Evolutionary conservation across 768 basidiomycete genomes (phyloP), one percentile per base, ranked within the genome.

Genomic region (Paxillus rubicundulus): DNA sequence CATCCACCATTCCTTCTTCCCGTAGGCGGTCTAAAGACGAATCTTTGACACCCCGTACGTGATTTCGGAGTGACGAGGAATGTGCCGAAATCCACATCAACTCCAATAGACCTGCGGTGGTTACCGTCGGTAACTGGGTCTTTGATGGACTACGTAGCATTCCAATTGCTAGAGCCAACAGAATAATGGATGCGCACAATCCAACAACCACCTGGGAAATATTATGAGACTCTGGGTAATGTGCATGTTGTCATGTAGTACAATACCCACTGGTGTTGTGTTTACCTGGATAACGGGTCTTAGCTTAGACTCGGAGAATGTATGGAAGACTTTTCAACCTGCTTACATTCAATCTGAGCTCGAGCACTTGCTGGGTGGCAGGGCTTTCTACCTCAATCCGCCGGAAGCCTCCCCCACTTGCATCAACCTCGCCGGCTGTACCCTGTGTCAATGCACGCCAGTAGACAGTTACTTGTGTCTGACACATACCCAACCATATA

Each of bases 401-500:
- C 9, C n/a, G 36, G 5, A 37, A 37, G 13, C 36, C 36, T n/a
- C 36, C 36, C 6, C 36, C 36, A n/a, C 36, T 37, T n/a, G 13
- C 13, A n/a, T 16, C 36, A n/a, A 37, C 36, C n/a, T 37, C 36
- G n/a, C 36, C 36, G 13, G 36, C 36, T 37, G 13, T 14, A 37
- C 2, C 13, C 6, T 30, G 24, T 24, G 24, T 24, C 24, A 24
- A 4, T 24, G 24, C 24, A 24, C 24, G 24, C 24, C 24, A 24
- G 24, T 24, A 6, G 24, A 24, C 24, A 24, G 4, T 6, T 24
- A 24, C 1, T 30, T 9, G 7, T 37, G 13, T 37, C n/a, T 37
- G 36, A 37, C 9, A 32, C 43, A 55, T 21, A 55, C 57, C 50
- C 14, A 52, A 9, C 56, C 56, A 57, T 12, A 57, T 36, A 12